A percentile compares a stretch with the other conserved stretches of the same genome.
Conservation (phyloP, 345 rosid species). For the Hibiscus tridactylites region DNA sequence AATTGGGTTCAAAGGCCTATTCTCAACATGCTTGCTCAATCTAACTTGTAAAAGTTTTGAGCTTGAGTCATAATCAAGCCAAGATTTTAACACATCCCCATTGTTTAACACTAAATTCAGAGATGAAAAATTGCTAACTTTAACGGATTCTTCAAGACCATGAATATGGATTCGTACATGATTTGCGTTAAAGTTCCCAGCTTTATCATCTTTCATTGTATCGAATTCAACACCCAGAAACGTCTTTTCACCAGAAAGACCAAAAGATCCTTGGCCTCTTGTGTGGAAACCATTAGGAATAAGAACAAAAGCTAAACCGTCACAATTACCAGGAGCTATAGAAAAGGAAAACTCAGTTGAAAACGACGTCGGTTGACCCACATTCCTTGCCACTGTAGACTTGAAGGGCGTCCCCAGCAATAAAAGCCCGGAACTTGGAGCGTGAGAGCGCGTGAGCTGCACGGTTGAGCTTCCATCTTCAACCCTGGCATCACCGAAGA, state of each 20-base stretch:
- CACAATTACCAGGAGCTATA: constrained; percentile 26
- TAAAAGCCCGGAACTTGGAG: constrained; percentile 31
- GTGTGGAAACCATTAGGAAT: constrained; percentile 24
- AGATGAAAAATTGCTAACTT: constrained; percentile 24
- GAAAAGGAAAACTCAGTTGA: constrained; percentile 37
- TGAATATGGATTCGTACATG: constrained; percentile 24
- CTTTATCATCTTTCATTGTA: constrained; percentile 21
- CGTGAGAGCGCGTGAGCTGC: constrained; percentile 21
- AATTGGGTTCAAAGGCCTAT: constrained; percentile 33
- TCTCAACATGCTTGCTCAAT: constrained; percentile 28
- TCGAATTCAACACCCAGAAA: constrained; percentile 37
- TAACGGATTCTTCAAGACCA: constrained; percentile 23
- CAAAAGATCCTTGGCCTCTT: constrained; percentile 22
- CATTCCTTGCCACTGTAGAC: constrained; percentile 9
- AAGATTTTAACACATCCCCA: constrained; percentile 41
- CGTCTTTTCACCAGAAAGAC: constrained; percentile 19
- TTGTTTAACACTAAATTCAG: constrained; percentile 21
- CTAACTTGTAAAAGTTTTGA: constrained; percentile 43
- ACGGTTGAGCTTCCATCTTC: constrained; percentile 17
- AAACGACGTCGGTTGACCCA: constrained; percentile 26
- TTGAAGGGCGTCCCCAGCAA: constrained; percentile 27
- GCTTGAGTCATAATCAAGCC: constrained; percentile 48
- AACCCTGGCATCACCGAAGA: constrained; percentile 35
- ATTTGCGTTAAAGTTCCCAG: constrained; percentile 27
- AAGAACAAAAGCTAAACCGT: constrained; percentile 35